Percentiles rank a stretch among this genome's conserved stretches.
Evolutionary conservation across 2,329 filamentous ascomycete species (phyloP).

Genomic region (Phaeoacremonium minimum): DNA sequence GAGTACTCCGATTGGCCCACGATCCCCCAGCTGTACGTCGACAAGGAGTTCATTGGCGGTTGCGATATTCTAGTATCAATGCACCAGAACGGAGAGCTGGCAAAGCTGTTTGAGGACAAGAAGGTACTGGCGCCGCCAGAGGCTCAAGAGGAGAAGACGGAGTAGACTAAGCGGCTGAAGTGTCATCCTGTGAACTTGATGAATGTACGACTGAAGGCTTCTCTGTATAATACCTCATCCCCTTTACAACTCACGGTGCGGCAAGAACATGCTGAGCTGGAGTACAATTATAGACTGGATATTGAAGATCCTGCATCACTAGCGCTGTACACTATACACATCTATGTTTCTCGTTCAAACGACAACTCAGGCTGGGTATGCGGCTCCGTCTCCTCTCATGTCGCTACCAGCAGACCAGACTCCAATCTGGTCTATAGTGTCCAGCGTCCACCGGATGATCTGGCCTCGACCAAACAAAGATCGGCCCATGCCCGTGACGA

Average conservation of each 20-base stretch:
- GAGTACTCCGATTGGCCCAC: constrained; percentile 99
- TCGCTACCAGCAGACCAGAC: constrained; percentile 92
- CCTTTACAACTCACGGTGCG: no score
- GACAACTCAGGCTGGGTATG: constrained; percentile 46
- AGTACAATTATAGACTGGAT: no score
- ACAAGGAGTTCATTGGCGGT: constrained; percentile 95
- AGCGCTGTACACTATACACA: constrained; percentile 1
- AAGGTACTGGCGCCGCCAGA: constrained; percentile 67
- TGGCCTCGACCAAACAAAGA: constrained; percentile 81
- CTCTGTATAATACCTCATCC: constrained; percentile 11
- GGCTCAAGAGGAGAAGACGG: constrained; percentile 23
- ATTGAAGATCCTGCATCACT: no score
- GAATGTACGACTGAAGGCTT: neutral
- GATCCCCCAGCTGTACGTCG: constrained; percentile 92
- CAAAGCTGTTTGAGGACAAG: constrained; percentile 89
- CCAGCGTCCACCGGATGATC: constrained; percentile 73
- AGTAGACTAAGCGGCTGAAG: constrained; percentile 24
- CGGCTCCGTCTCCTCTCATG: constrained; percentile 74
- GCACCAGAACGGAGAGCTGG: constrained; percentile 93
- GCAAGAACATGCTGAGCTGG: no score
- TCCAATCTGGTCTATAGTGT: constrained; percentile 60
- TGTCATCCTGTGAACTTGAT: neutral
- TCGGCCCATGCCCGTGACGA: constrained; percentile 62
- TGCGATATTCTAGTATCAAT: constrained; percentile 95
- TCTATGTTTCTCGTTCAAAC: constrained; percentile 19